phyloP scores from a whole-genome alignment of 169 alveolate genomes.

The Plasmodium reichenowi region DNA sequence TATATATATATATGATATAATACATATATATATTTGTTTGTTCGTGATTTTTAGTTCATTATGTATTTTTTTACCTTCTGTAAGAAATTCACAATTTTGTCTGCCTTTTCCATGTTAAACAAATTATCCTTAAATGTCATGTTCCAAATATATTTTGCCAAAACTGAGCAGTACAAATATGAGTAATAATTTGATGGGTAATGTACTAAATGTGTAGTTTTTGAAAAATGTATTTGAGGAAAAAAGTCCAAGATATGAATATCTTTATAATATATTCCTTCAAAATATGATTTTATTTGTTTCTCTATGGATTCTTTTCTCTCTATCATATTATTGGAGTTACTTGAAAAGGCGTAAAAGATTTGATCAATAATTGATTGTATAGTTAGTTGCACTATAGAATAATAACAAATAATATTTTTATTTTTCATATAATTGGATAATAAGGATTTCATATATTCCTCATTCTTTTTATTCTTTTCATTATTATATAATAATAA shows the following conservation, averaged over 20 bases:
- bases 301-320: slow-evolving; percentile 56
- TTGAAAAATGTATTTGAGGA: slow-evolving; percentile 79
- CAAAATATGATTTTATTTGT: slow-evolving; percentile 55
- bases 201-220: slow-evolving; percentile 84
- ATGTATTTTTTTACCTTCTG: slow-evolving; percentile 25
- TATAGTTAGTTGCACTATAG: slow-evolving; percentile 46
- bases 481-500: slow-evolving; percentile 7
- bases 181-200: slow-evolving; percentile 86
- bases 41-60: neutral
- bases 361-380: slow-evolving; percentile 76
- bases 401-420: slow-evolving; percentile 66
- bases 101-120: slow-evolving; percentile 10
- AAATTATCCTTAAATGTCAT: slow-evolving; percentile 25
- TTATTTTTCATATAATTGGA: slow-evolving; percentile 24
- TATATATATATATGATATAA: neutral
- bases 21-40: slow-evolving; percentile 1
- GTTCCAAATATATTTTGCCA: slow-evolving; percentile 70
- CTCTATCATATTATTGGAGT: slow-evolving; percentile 22
- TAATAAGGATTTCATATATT: slow-evolving; percentile 1
- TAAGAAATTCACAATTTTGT: slow-evolving; percentile 31
- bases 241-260: slow-evolving; percentile 69
- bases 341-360: slow-evolving; percentile 46
- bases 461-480: neutral
- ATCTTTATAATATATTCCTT: slow-evolving; percentile 41
- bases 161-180: slow-evolving; percentile 79